Conservation (phyloP, 352 stramenopile genomes). For the Phytophthora colocasiae region DNA sequence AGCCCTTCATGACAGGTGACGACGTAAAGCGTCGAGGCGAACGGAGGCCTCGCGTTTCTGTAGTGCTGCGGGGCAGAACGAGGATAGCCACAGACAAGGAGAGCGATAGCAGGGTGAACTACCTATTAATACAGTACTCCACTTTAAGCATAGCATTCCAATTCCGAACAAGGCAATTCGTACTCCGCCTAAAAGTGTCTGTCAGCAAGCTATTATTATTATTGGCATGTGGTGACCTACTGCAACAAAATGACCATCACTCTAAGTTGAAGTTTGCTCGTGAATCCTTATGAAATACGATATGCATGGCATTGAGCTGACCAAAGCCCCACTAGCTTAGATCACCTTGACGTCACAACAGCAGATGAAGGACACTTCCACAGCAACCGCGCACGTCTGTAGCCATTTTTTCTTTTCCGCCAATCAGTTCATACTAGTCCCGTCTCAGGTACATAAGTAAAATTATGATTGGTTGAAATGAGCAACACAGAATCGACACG, state of each 20-base stretch:
- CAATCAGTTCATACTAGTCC: constrained; percentile 6
- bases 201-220: no score
- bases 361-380: no score
- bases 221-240: neutral
- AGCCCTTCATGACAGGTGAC: constrained; percentile 45
- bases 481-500: neutral
- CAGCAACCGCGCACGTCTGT: no score
- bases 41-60: constrained; percentile 12
- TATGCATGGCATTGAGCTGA: neutral
- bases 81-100: constrained; percentile 23
- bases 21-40: constrained; percentile 5
- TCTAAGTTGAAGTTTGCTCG: constrained; percentile 29
- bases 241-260: constrained; percentile 32
- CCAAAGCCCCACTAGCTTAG: neutral
- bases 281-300: neutral
- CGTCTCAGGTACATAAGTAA: no score
- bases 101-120: neutral
- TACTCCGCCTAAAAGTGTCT: constrained; percentile 5
- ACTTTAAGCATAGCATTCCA: neutral
- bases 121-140: constrained; percentile 33
- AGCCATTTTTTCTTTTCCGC: constrained; percentile 21
- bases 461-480: no score
- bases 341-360: neutral
- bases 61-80: constrained; percentile 7
- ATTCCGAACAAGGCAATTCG: constrained; percentile 5